phyloP scores from a whole-genome alignment of 768 basidiomycete genomes.

The Holtermanniella nyarrowii region DNA sequence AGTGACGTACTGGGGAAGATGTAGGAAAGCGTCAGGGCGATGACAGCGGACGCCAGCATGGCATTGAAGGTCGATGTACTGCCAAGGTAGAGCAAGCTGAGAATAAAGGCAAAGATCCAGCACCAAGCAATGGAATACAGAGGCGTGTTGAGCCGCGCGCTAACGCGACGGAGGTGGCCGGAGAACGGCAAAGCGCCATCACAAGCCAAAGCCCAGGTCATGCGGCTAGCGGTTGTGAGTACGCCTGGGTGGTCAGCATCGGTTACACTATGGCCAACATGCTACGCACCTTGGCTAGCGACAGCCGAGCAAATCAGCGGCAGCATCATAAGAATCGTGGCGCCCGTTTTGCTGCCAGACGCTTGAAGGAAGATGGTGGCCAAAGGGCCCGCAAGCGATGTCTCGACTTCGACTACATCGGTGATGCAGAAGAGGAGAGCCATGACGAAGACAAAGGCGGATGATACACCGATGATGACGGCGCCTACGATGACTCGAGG shows the following conservation, averaged over 20 bases:
- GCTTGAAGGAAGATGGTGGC: background rate
- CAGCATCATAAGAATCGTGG: background rate
- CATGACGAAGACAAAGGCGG: slow-evolving; percentile 26
- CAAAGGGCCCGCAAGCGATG: background rate
- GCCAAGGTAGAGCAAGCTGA: background rate
- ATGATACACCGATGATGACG: slow-evolving; percentile 21
- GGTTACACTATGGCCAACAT: background rate
- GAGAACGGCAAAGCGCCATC: background rate
- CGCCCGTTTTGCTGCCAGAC: background rate
- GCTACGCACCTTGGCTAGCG: background rate
- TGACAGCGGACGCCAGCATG: background rate
- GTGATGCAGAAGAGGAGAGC: slow-evolving; percentile 24
- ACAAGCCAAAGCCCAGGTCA: background rate
- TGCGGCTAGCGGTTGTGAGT: background rate
- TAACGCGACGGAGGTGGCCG: background rate
- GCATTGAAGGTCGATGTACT: background rate
- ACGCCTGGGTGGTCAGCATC: background rate
- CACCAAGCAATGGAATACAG: background rate
- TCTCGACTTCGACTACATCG: slow-evolving; percentile 14
- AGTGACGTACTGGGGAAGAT: background rate
- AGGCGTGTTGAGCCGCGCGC: background rate
- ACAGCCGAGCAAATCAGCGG: background rate
- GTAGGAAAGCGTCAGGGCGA: background rate
- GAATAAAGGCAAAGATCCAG: background rate
- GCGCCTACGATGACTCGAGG: slow-evolving; percentile 26